Conservation (phyloP, 352 stramenopile species). For the Phytophthora fragariaefolia region DNA sequence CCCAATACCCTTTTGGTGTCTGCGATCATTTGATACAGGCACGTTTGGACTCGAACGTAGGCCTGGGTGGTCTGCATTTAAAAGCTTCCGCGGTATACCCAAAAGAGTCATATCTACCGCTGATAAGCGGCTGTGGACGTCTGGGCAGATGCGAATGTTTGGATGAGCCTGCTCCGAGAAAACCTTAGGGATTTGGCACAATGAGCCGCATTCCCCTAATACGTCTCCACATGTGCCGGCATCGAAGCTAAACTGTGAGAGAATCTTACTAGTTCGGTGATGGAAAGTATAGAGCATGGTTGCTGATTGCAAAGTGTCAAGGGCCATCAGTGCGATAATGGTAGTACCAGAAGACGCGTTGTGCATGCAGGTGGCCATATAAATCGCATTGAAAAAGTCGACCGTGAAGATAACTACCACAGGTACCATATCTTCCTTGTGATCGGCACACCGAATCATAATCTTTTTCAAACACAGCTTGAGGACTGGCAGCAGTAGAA, state of each 20-base stretch:
- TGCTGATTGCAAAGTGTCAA: neutral
- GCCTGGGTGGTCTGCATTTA: neutral
- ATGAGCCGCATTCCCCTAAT: neutral
- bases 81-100: neutral
- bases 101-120: neutral
- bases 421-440: conserved; percentile 26
- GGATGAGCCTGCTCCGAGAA: neutral
- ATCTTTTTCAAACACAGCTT: conserved; percentile 31
- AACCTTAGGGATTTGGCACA: neutral
- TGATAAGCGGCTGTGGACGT: neutral
- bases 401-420: conserved; percentile 25
- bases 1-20: no score
- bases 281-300: conserved; percentile 5
- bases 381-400: conserved; percentile 30
- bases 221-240: neutral
- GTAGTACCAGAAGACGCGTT: conserved; percentile 1
- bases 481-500: conserved; percentile 26
- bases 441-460: neutral
- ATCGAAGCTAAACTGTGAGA: neutral
- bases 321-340: conserved; percentile 1
- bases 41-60: neutral
- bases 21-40: no score
- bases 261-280: neutral
- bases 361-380: conserved; percentile 25
- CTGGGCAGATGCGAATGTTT: neutral